phyloP scores from a whole-genome alignment of 257 asterid genomes.

The Nicotiana otophora region DNA sequence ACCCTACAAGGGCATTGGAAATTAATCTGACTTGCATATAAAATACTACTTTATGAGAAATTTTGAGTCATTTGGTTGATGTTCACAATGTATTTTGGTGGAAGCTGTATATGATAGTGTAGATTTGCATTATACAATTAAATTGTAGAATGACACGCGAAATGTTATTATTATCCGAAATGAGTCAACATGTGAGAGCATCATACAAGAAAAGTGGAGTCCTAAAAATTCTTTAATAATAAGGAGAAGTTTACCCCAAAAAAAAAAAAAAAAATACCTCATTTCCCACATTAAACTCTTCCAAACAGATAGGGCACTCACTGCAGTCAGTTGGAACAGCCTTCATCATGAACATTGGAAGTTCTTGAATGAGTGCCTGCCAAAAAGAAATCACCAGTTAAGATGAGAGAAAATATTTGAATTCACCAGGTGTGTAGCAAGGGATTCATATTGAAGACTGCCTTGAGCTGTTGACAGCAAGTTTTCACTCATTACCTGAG shows the following conservation, averaged over 20 bases:
- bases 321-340: conserved; percentile 94
- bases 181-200: background rate
- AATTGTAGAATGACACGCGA: background rate
- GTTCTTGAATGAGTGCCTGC: conserved; percentile 88
- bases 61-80: background rate
- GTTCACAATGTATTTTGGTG: background rate
- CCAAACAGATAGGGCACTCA: conserved; percentile 94
- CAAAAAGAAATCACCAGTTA: conserved; percentile 8
- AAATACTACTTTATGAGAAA: background rate
- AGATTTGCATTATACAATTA: background rate
- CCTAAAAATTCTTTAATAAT: background rate
- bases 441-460: background rate
- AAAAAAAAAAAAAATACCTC: conserved; percentile 44
- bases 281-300: conserved; percentile 79
- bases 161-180: background rate
- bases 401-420: background rate
- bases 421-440: background rate
- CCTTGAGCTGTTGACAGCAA: background rate
- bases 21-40: background rate
- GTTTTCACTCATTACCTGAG: conserved; percentile 43
- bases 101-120: background rate
- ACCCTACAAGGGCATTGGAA: background rate
- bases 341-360: conserved; percentile 78
- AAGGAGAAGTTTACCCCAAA: background rate
- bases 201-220: background rate